Percentiles rank a stretch among this genome's conserved stretches.
Conservation (phyloP, 495 filamentous ascomycete genomes). For the Daldinia grandis region DNA sequence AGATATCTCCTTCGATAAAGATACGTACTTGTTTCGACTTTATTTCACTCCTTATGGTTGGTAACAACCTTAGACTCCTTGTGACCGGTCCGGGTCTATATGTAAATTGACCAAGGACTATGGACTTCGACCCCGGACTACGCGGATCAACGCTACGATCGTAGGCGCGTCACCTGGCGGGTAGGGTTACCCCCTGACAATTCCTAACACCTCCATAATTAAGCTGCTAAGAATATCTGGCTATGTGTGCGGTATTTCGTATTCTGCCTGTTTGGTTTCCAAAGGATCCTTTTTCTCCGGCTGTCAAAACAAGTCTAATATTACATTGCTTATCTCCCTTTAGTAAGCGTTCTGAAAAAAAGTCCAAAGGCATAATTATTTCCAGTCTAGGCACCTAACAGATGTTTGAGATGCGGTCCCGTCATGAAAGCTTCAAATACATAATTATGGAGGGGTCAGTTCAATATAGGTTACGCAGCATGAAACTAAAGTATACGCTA, state of each 20-base stretch:
- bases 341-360: neutral
- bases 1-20: neutral
- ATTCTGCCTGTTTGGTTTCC: slow-evolving; percentile 25
- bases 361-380: neutral
- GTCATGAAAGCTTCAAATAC: neutral
- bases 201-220: slow-evolving; percentile 9
- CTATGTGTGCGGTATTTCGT: slow-evolving; percentile 14
- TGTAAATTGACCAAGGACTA: slow-evolving; percentile 39
- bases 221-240: slow-evolving; percentile 34
- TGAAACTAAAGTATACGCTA: neutral
- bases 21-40: neutral
- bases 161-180: slow-evolving; percentile 40
- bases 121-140: slow-evolving; percentile 39
- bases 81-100: slow-evolving; percentile 34
- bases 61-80: slow-evolving; percentile 20
- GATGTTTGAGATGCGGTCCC: slow-evolving; percentile 8
- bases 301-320: neutral
- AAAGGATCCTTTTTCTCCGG: slow-evolving; percentile 19
- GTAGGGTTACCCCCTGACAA: slow-evolving; percentile 35
- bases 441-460: slow-evolving; percentile 6
- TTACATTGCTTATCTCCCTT: neutral
- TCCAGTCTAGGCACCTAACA: too few relatives aligned
- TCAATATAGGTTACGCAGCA: slow-evolving; percentile 1
- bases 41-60: slow-evolving; percentile 2
- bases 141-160: slow-evolving; percentile 40